Evolutionary conservation across 2,329 filamentous ascomycete species (phyloP), one percentile per base, ranked within the genome.

Genomic region (Colletotrichum higginsianum): DNA sequence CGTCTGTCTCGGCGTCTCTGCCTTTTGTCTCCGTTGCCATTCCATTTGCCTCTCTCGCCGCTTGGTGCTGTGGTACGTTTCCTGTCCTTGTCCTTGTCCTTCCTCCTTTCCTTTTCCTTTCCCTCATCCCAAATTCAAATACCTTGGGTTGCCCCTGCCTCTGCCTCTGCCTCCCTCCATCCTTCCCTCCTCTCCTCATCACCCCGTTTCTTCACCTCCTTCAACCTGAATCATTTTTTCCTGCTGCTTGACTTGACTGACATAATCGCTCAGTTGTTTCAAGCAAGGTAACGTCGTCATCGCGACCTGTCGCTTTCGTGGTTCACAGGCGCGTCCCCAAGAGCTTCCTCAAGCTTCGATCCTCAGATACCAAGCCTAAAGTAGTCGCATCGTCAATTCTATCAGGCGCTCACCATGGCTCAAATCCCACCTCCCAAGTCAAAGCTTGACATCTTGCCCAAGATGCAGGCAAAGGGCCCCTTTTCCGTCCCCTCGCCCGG

Each of bases 401-500:
- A 15, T 23, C n/a, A 50, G 18, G 26, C 44, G 57, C 44, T 60
- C 65, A 58, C 26, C 60, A 73, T 73, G 72, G 55, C 68, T 53
- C 49, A 62, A 35, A 53, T 61, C 16, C 44, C 65, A 12, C 62
- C 61, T 21, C 62, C 71, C 47, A 72, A 61, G 50, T 67, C 67
- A 26, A 73, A 76, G 66, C 56, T 75, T 47, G 73, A 74, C 67
- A 74, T 84, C 71, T 74, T 79, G 56, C 83, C 84, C 64, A 86
- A 86, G 74, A 85, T 89, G 79, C 78, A 81, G 76, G 91, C 89
- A 79, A 89, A 88, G 79, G 84, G 86, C 21, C 92, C 92, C 35
- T 94, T 91, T 84, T 89, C 91, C 23, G 87, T 93, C 78, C 92
- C 94, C 77, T 90, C 87, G 7, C 85, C 92, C 21, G 91, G 89